Evolutionary conservation across 176 grass and related monocot genomes (phyloP), one percentile per base, ranked within the genome.

Genomic region (Lolium rigidum): DNA sequence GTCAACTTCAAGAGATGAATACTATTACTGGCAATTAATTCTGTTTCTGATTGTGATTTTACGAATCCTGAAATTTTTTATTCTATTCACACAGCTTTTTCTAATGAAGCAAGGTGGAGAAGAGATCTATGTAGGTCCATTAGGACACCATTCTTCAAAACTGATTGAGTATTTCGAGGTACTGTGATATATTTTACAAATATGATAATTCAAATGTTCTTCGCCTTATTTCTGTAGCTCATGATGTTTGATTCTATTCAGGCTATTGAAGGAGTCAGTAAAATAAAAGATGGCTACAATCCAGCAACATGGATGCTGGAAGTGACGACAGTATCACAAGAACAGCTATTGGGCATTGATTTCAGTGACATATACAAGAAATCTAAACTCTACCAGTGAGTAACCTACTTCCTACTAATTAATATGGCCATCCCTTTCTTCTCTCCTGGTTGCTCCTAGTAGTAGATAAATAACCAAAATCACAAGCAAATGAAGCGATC

Each of bases 291-390:
- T 28, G 68, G 85, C 92, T 97, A 92, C 79, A 97, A 97, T 60
- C 94, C 94, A 25, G 92, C 94, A 66, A 97, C 94, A 59, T 97
- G 94, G 94, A 97, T 97, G 94, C 62, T 97, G 83, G 94, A 97
- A 83, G 92, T 87, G 66, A 88, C 80, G 16, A 74, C 92, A 64
- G 37, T 61, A 72, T 90, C 44, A 57, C 94, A 97, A 65, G 94
- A 97, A 72, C 92, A 92, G 52, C 44, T 83, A 15, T 84, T 90
- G 0, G 85, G 85, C 10, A 68, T 92, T 59, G 74, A 84, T 84
- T 97, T 97, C 57, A 43, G 37, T 49, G 79, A 92, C 86, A 65
- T 87, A 77, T 97, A 94, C 82, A 94, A 43, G 58, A 83, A 82
- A n/a, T 97, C 94, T 16, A 82, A 88, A 70, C 28, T 97, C 39